Evolutionary conservation across 2,329 filamentous ascomycete genomes (phyloP), one percentile per base, ranked within the genome.

Genomic region (Triangularia verruculosa): DNA sequence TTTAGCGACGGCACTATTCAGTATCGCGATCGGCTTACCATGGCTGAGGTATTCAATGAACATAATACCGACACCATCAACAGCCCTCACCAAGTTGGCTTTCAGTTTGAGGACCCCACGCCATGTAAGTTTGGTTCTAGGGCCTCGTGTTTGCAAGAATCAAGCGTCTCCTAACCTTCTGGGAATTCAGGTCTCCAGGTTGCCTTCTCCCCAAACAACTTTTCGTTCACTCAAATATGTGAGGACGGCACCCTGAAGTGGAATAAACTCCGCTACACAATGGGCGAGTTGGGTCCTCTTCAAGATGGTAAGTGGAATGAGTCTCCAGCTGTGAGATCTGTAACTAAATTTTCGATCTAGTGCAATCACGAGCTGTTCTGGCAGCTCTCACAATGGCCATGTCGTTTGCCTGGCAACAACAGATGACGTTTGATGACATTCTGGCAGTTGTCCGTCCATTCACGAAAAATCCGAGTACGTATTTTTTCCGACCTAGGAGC

Each of bases 1-100:
- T 91, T 91, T 70, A 90, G 90, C 66, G 93, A 97, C 73, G 91
- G 93, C 11, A 89, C 87, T 0, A 81, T 96, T 3, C 89, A 95
- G 69, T 91, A 94, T 74, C 86, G 91, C 62, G 90, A 96, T 71
- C 85, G 92, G 11, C 82, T 84, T 56, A 90, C 86, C 0, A 89
- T 96, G 83, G 82, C 86, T 4, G 82, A 88, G 60, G 79, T 93
- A 0, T 87, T 86, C 66, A 83, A 84, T 4, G 84, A 89, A 62
- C 82, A 83, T 27, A 89, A 90, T 69, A 77, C 86, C 7, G 83
- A 86, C 52, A 86, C 81, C 54, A 86, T 96, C 30, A 86, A 84
- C 66, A 90, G 86, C 62, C 80, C 96, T 27, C 81, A 88, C 27
- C 91, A 97, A 74, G 87, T 88, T 54, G 92, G 92, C 1, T 96